Evolutionary conservation across 2,329 filamentous ascomycete species (phyloP).

Genomic region (Claviceps fusiformis): DNA sequence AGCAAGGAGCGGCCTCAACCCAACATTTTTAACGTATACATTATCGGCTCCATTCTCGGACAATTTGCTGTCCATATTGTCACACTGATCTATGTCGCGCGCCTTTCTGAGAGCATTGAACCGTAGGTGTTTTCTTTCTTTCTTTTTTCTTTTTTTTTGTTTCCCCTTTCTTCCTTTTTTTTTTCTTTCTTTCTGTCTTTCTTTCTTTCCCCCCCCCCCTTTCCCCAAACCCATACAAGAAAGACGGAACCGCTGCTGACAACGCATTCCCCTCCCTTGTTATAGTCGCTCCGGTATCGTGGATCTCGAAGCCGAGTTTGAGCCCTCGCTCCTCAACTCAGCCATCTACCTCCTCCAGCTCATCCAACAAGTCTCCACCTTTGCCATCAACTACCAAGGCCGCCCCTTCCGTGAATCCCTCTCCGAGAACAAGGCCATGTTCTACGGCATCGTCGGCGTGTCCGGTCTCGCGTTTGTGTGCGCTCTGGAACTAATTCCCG

Average conservation of each 20-base stretch:
- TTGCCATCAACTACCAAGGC: constrained; percentile 98
- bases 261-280: no score
- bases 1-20: constrained; percentile 96
- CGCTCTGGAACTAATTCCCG: constrained; percentile 87
- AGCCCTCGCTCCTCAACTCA: constrained; percentile 86
- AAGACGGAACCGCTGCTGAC: no score
- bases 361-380: constrained; percentile 97
- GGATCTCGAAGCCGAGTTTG: constrained; percentile 89
- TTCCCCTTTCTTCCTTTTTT: no score
- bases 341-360: constrained; percentile 94
- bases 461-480: constrained; percentile 85
- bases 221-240: no score
- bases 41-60: constrained; percentile 91
- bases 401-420: constrained; percentile 94
- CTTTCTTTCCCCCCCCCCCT: no score
- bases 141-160: neutral
- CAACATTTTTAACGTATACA: constrained; percentile 98
- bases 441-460: constrained; percentile 85
- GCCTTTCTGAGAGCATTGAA: constrained; percentile 72
- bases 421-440: constrained; percentile 94
- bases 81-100: constrained; percentile 87
- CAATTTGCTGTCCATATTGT: constrained; percentile 94
- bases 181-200: no score
- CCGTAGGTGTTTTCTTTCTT: constrained; percentile 45
- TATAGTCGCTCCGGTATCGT: constrained; percentile 42